These are phyloP conservation scores for Hypoxylon cercidicola DNA, from an alignment of 495 filamentous ascomycete genomes.

Conservation along the genomic window DNA sequence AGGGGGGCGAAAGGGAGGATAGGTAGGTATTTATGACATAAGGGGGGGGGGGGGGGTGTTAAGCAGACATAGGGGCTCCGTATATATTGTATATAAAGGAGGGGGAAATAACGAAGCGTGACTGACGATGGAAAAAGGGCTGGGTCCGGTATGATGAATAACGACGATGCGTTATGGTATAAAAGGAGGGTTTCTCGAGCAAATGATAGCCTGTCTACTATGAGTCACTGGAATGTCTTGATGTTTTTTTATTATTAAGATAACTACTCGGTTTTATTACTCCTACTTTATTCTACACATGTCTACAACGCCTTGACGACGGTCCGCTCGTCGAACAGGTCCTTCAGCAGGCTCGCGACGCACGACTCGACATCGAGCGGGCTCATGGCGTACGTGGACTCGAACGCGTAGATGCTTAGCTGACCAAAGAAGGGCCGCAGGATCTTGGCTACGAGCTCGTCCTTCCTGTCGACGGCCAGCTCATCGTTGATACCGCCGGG, in stretches of 20 bases:
- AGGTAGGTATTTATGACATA: neutral
- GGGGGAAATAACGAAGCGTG: too few species aligned
- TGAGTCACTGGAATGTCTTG: too few species aligned
- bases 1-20: neutral
- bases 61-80: too few species aligned
- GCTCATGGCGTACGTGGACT: constrained; percentile 88
- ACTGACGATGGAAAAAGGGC: too few species aligned
- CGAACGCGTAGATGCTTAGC: constrained; percentile 90
- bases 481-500: constrained; percentile 61
- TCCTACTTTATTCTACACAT: neutral
- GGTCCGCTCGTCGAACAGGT: constrained; percentile 83
- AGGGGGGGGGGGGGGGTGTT: neutral
- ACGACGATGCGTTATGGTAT: too few species aligned
- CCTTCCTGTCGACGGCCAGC: constrained; percentile 64
- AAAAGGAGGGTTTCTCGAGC: too few species aligned
- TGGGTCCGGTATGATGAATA: too few species aligned
- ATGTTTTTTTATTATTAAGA: too few species aligned
- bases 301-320: constrained; percentile 64
- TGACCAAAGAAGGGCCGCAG: constrained; percentile 90
- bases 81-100: too few species aligned
- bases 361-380: constrained; percentile 74
- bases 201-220: too few species aligned
- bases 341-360: constrained; percentile 72
- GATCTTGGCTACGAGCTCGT: constrained; percentile 77
- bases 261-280: neutral